A percentile compares a stretch with the other conserved stretches of the same genome.
Evolutionary conservation across 202 grass and related monocot species (phyloP).

Genomic region (Brachypodium distachyon): DNA sequence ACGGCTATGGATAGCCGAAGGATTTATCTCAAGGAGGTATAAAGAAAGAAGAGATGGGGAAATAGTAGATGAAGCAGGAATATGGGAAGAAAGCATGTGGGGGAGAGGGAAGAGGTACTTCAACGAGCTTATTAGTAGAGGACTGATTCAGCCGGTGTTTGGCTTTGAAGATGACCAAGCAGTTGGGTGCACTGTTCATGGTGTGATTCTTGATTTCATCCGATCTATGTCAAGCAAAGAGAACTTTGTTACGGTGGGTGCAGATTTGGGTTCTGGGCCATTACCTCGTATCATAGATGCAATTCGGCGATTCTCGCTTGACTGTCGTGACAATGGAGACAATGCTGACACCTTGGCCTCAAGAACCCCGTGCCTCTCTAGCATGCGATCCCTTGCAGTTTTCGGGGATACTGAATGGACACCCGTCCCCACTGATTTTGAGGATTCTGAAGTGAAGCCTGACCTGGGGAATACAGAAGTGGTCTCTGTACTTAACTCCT

Average conservation of each 20-base stretch:
- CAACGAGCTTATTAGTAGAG: not conserved
- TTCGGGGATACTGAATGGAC: not conserved
- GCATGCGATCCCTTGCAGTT: not conserved
- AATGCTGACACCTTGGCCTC: not conserved
- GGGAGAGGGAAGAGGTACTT: not conserved
- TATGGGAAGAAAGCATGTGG: not conserved
- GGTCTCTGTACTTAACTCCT: not conserved
- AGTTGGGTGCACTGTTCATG: not conserved
- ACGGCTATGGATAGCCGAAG: not conserved
- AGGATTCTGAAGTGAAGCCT: not conserved
- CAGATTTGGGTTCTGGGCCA: not conserved
- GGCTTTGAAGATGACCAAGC: not conserved
- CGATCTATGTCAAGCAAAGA: not conserved
- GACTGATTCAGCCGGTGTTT: not conserved
- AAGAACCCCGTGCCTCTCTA: not conserved
- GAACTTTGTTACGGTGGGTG: not conserved
- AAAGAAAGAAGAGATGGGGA: not conserved
- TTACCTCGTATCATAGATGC: not conserved
- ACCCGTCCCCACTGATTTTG: not conserved
- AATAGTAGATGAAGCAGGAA: not conserved
- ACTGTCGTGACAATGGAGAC: not conserved
- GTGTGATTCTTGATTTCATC: not conserved
- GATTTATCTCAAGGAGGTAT: not conserved
- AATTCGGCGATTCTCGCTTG: not conserved
- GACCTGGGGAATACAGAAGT: too few relatives aligned